These are phyloP conservation scores for Entamoeba invadens DNA, from an alignment of 208 protist species.

Conservation along the genomic window DNA sequence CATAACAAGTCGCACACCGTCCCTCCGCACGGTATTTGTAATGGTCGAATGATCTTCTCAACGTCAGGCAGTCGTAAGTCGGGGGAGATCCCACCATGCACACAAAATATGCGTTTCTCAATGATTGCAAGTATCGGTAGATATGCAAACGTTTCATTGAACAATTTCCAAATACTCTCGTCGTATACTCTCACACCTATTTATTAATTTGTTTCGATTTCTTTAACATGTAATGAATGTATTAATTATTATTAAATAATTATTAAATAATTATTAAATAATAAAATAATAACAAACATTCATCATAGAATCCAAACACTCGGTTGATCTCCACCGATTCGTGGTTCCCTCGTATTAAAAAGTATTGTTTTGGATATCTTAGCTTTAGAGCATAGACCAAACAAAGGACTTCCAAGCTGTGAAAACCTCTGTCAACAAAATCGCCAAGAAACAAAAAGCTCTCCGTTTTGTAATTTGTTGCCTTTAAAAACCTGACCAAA, in stretches of 20 bases:
- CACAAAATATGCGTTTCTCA: conserved; percentile 97
- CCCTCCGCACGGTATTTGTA: conserved; percentile 89
- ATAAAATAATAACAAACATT: conserved; percentile 49
- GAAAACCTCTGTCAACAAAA: conserved; percentile 96
- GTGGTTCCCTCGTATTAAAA: conserved; percentile 93
- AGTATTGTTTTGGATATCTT: conserved; percentile 64
- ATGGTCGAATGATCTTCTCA: conserved; percentile 75
- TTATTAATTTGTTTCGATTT: neutral
- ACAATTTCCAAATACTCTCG: conserved; percentile 78
- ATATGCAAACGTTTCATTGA: conserved; percentile 95
- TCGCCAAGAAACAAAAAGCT: conserved; percentile 98
- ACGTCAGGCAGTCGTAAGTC: conserved; percentile 81
- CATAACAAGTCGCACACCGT: conserved; percentile 96
- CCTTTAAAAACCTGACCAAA: conserved; percentile 95
- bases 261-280: neutral
- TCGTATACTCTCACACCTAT: neutral
- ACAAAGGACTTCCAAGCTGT: conserved; percentile 87
- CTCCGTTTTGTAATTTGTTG: conserved; percentile 89
- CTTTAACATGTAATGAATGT: too few relatives aligned
- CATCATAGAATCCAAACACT: conserved; percentile 97
- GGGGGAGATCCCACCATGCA: conserved; percentile 85
- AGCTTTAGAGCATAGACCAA: conserved; percentile 39
- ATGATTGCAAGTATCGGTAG: conserved; percentile 91
- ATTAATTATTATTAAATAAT: too few relatives aligned
- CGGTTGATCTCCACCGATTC: conserved; percentile 89